These are phyloP conservation scores for Thelonectria rubi DNA, from an alignment of 2,329 filamentous ascomycete genomes.

Conservation along the genomic window DNA sequence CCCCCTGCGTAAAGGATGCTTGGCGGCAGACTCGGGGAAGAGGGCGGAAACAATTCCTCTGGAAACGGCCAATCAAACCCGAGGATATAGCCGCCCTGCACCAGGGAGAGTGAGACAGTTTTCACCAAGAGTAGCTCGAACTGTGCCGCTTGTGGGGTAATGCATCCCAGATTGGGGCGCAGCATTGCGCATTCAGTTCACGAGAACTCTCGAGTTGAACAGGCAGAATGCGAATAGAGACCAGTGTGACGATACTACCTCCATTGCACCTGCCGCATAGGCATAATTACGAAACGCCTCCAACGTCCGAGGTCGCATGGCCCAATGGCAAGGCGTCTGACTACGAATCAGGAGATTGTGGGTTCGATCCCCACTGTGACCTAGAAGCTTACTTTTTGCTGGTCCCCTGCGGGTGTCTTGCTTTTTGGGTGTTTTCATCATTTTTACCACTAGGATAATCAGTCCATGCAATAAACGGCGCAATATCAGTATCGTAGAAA, in stretches of 20 bases:
- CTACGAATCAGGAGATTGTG: constrained; percentile 48
- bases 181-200: no score
- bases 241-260: no score
- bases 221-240: no score
- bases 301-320: constrained; percentile 32
- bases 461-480: no score
- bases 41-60: background rate
- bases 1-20: background rate
- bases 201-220: no score
- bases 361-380: constrained; percentile 45
- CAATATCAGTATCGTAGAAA: no score
- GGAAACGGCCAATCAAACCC: background rate
- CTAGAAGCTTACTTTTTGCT: background rate
- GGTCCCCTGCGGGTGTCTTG: no score
- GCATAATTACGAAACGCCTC: background rate
- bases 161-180: no score
- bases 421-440: no score
- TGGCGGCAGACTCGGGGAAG: background rate
- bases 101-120: background rate
- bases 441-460: no score
- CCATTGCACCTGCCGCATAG: no score
- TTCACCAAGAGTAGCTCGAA: background rate
- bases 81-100: background rate
- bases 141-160: background rate
- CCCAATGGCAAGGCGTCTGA: constrained; percentile 48